phyloP scores from a whole-genome alignment of 2,329 filamentous ascomycete species.

The Byssothecium circinans region DNA sequence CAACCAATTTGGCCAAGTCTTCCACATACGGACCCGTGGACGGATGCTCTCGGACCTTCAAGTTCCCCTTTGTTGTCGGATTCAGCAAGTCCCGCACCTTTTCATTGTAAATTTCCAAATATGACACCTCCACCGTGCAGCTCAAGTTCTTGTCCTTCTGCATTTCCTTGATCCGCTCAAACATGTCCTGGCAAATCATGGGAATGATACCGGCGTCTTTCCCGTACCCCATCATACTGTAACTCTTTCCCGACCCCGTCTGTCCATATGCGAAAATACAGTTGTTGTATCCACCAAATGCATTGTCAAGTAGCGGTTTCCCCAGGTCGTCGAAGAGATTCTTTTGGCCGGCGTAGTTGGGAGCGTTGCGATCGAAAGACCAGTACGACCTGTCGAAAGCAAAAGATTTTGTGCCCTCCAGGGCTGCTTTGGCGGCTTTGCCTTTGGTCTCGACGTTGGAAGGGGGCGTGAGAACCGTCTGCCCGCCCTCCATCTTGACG shows the following conservation, averaged over 20 bases:
- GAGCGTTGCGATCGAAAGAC: slow-evolving; percentile 85
- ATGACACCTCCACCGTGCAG: slow-evolving; percentile 96
- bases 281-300: slow-evolving; percentile 98
- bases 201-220: slow-evolving; percentile 95
- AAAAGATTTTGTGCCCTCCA: slow-evolving; percentile 77
- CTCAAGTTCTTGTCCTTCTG: slow-evolving; percentile 74
- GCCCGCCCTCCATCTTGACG: slow-evolving; percentile 90
- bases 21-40: slow-evolving; percentile 98
- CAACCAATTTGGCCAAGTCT: slow-evolving; percentile 92
- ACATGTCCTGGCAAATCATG: slow-evolving; percentile 97
- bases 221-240: slow-evolving; percentile 99
- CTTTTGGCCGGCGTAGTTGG: slow-evolving; percentile 86
- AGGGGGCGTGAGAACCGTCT: slow-evolving; percentile 82
- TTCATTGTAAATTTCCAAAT: slow-evolving; percentile 99
- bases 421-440: slow-evolving; percentile 66
- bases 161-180: slow-evolving; percentile 75
- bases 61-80: slow-evolving; percentile 90
- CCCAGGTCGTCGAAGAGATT: slow-evolving; percentile 87
- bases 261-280: slow-evolving; percentile 99
- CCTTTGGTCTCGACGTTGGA: slow-evolving; percentile 57
- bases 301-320: slow-evolving; percentile 90
- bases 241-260: slow-evolving; percentile 97
- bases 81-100: slow-evolving; percentile 93
- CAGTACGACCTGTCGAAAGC: slow-evolving; percentile 98
- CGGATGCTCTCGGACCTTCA: slow-evolving; percentile 96